These are phyloP conservation scores for Aspergillus pseudoterreus DNA, from an alignment of 2,329 filamentous ascomycete species.

Conservation along the genomic window DNA sequence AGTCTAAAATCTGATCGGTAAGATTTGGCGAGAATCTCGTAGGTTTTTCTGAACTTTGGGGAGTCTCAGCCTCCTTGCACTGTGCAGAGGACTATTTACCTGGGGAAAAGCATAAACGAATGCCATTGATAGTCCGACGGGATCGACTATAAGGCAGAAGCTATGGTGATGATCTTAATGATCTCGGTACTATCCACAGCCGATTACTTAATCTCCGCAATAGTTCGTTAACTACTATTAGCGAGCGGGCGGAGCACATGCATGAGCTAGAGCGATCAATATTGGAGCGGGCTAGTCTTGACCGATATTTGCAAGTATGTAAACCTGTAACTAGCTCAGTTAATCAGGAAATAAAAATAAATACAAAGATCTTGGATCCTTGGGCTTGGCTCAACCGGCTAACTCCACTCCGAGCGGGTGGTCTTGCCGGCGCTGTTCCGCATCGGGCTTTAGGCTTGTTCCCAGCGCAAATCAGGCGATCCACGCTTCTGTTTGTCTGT, in stretches of 20 bases:
- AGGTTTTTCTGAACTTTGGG: neutral
- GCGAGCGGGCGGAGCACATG: too few species aligned
- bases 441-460: neutral
- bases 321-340: too few species aligned
- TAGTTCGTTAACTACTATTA: too few species aligned
- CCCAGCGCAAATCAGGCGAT: neutral
- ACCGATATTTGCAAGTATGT: too few species aligned
- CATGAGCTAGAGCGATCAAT: too few species aligned
- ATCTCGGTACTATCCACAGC: too few species aligned
- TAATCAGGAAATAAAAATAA: too few species aligned
- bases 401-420: neutral
- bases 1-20: neutral
- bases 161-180: neutral
- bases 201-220: too few species aligned
- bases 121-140: too few species aligned
- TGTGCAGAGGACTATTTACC: neutral
- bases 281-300: too few species aligned
- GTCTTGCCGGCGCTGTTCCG: neutral
- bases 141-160: neutral
- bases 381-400: too few species aligned
- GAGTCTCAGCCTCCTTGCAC: neutral
- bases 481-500: neutral
- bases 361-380: neutral
- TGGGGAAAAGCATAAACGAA: neutral
- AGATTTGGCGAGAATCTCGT: neutral